Conservation (phyloP, 2,329 filamentous ascomycete species). For the Trichoderma atroviride region DNA sequence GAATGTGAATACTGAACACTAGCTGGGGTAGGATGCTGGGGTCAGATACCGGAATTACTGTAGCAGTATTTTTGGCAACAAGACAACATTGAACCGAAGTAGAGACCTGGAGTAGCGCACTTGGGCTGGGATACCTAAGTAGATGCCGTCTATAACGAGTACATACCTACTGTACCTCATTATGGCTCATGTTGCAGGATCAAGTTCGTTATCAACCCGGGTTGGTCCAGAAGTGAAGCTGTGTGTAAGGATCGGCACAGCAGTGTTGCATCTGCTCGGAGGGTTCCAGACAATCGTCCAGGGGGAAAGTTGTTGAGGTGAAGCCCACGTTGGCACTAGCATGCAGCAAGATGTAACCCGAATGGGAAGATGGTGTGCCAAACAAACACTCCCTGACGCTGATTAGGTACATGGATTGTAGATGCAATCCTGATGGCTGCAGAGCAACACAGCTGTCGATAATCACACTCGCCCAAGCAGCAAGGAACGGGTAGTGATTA, state of each 20-base stretch:
- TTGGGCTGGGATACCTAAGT: not conserved
- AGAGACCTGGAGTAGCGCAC: not conserved
- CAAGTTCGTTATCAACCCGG: not conserved
- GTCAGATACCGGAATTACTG: not conserved
- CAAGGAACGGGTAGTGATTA: not conserved
- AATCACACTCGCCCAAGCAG: not conserved
- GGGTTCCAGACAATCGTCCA: slow-evolving; percentile 4
- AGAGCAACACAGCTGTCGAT: not conserved
- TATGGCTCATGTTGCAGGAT: not conserved
- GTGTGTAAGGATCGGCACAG: not conserved
- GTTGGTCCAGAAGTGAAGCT: not conserved
- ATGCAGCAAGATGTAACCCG: not conserved
- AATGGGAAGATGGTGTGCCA: not conserved
- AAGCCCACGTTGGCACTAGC: not conserved
- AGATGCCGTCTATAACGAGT: not conserved
- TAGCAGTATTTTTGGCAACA: not conserved
- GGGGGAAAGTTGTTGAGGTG: not conserved
- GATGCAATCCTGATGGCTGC: not conserved
- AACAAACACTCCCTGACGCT: not conserved
- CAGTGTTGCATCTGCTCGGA: not conserved
- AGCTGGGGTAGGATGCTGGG: too few species aligned
- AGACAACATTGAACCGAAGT: not conserved
- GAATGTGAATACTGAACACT: not conserved
- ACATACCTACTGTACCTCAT: not conserved
- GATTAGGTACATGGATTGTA: not conserved